These are phyloP conservation scores for Komagataella phaffii DNA, from an alignment of 805 yeast genomes.

Conservation along the genomic window DNA sequence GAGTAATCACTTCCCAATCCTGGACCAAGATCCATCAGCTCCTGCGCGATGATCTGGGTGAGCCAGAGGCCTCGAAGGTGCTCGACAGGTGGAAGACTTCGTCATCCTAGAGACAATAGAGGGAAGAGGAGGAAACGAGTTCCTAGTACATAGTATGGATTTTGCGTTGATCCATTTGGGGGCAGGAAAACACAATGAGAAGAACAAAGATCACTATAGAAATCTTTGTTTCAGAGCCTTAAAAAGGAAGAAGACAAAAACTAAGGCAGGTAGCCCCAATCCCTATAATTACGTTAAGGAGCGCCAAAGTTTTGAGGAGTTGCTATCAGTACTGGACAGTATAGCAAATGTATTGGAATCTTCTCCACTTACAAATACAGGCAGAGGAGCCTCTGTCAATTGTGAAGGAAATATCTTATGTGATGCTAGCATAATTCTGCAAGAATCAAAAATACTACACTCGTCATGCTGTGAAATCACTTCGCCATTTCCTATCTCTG, in stretches of 20 bases:
- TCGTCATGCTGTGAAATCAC: not conserved
- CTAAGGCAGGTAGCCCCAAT: not conserved
- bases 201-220: constrained; percentile 12
- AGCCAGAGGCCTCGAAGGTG: not conserved
- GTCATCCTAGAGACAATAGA: not conserved
- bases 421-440: constrained; percentile 23
- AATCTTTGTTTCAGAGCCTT: constrained; percentile 16
- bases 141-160: not conserved
- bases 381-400: constrained; percentile 31
- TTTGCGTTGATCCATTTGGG: constrained; percentile 30
- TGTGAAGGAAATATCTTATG: constrained; percentile 26
- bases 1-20: not conserved
- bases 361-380: constrained; percentile 32
- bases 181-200: constrained; percentile 30
- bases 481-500: not conserved
- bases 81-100: not conserved
- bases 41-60: not conserved
- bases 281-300: not conserved
- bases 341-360: constrained; percentile 15
- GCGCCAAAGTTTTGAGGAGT: not conserved
- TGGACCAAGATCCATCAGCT: not conserved
- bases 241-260: not conserved
- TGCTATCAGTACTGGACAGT: not conserved
- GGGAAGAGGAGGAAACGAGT: not conserved
- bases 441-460: not conserved